Conservation (phyloP, 306 rosid genomes). For the Lagenaria siceraria region DNA sequence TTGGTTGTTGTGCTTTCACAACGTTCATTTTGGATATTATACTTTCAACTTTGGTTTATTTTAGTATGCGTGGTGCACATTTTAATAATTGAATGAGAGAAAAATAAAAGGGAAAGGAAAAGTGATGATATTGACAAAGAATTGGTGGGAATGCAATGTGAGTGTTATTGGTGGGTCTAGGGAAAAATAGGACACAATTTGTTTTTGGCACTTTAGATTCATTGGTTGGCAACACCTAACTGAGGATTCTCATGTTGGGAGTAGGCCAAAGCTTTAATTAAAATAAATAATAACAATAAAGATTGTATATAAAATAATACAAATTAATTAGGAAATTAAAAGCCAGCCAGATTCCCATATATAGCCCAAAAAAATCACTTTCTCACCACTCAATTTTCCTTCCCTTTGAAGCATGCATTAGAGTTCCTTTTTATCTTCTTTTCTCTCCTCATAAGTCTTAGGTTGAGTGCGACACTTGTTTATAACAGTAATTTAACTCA, state of each 20-base stretch:
- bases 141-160: background rate
- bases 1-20: too few species aligned
- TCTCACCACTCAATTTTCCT: background rate
- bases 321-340: too few species aligned
- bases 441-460: too few species aligned
- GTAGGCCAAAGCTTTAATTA: too few species aligned
- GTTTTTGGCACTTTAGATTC: background rate
- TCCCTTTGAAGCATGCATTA: background rate
- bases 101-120: too few species aligned
- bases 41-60: too few species aligned
- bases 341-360: too few species aligned
- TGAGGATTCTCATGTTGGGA: background rate
- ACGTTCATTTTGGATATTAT: too few species aligned
- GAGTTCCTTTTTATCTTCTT: background rate
- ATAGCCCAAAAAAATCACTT: background rate
- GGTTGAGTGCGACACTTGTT: background rate
- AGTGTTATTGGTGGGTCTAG: background rate
- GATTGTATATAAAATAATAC: background rate
- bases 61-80: too few species aligned
- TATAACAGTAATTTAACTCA: too few species aligned
- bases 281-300: too few species aligned
- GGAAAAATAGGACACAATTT: background rate
- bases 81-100: too few species aligned
- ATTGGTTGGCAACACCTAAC: slow-evolving; percentile 2
- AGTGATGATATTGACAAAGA: background rate